phyloP scores from a whole-genome alignment of 768 basidiomycete species.

The Trametes cinnabarina region DNA sequence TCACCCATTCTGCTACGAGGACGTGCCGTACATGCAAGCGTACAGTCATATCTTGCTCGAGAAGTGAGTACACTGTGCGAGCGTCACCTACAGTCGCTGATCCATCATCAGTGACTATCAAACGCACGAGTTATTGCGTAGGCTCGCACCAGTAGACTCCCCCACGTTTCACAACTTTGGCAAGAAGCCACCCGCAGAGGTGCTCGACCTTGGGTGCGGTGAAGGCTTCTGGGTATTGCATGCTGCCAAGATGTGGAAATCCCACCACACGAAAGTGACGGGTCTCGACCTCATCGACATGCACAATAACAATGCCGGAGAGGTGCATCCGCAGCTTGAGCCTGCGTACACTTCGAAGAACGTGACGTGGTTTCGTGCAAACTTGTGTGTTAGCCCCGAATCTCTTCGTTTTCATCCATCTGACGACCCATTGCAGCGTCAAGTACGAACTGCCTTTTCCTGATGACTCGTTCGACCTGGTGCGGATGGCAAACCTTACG shows the following conservation, averaged over 20 bases:
- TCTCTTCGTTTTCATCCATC: not conserved
- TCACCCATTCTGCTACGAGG: conserved; percentile 40
- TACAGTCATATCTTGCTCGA: conserved; percentile 57
- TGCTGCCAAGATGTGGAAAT: conserved; percentile 61
- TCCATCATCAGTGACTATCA: conserved; percentile 53
- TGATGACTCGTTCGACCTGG: conserved; percentile 62
- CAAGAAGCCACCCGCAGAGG: conserved; percentile 47
- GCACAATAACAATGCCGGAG: conserved; percentile 15
- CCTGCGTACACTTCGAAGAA: conserved; percentile 33
- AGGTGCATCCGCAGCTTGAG: conserved; percentile 15
- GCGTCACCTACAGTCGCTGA: not conserved
- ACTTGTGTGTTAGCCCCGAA: conserved; percentile 54
- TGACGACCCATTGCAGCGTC: conserved; percentile 37
- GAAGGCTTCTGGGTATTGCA: conserved; percentile 64
- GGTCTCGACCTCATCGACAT: conserved; percentile 63
- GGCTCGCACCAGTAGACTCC: conserved; percentile 49
- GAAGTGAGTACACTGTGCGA: conserved; percentile 43
- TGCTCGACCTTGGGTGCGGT: conserved; percentile 79
- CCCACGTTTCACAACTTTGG: conserved; percentile 59
- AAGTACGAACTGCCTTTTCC: conserved; percentile 60
- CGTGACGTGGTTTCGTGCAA: conserved; percentile 54
- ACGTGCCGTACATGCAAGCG: conserved; percentile 61
- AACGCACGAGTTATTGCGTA: conserved; percentile 47
- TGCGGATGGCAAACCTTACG: conserved; percentile 69
- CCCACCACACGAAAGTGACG: conserved; percentile 47